phyloP scores from a whole-genome alignment of 2,329 filamentous ascomycete species.

The Aspergillus sp. region DNA sequence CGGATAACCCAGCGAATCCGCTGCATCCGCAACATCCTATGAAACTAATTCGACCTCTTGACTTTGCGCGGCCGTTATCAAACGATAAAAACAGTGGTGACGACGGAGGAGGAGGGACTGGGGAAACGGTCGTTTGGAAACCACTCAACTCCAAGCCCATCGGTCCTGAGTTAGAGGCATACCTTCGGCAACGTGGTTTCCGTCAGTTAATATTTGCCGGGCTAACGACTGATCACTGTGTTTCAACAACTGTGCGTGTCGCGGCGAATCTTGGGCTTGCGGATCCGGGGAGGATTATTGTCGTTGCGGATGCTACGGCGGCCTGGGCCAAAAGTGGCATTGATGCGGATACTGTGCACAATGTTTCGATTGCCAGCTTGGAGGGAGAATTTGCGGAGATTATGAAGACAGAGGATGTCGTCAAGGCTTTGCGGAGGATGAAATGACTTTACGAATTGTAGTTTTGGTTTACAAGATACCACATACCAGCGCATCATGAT shows the following conservation, averaged over 20 bases:
- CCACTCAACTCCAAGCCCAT: conserved; percentile 43
- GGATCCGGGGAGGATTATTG: conserved; percentile 33
- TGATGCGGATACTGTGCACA: conserved; percentile 43
- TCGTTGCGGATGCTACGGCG: conserved; percentile 43
- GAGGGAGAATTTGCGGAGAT: conserved; percentile 42
- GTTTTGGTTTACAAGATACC: background rate
- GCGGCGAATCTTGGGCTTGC: conserved; percentile 42
- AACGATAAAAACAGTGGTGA: background rate
- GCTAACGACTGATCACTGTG: conserved; percentile 46
- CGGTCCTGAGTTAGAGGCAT: conserved; percentile 36
- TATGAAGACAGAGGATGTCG: conserved; percentile 30
- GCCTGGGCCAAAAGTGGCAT: conserved; percentile 38
- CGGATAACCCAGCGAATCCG: conserved; percentile 24
- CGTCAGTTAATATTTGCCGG: conserved; percentile 38
- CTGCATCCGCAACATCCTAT: conserved; percentile 31
- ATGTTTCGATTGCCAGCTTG: conserved; percentile 40
- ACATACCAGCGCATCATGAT: background rate
- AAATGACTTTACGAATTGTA: background rate
- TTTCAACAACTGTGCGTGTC: conserved; percentile 44
- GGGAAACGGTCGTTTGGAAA: conserved; percentile 39
- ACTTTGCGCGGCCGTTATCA: conserved; percentile 21
- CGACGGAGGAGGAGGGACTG: conserved; percentile 9
- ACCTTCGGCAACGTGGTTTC: conserved; percentile 28
- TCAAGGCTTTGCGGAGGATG: conserved; percentile 17
- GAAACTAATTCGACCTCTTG: conserved; percentile 21